phyloP scores from a whole-genome alignment of 257 asterid genomes.

The Solanum gandarillasii region DNA sequence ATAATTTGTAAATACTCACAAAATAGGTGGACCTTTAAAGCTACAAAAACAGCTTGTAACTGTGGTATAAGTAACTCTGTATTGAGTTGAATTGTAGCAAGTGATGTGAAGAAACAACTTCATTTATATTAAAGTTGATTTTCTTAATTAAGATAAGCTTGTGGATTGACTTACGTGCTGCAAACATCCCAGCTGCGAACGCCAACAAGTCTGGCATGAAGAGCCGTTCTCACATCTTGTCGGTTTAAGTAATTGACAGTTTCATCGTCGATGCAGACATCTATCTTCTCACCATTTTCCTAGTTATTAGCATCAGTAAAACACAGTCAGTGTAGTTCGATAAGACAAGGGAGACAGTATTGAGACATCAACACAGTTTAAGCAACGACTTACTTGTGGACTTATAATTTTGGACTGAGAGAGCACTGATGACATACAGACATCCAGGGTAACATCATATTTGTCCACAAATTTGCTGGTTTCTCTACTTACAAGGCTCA shows the following conservation, averaged over 20 bases:
- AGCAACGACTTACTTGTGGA: constrained; percentile 32
- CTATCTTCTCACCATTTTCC: constrained; percentile 42
- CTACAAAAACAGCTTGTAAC: not conserved
- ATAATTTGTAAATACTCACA: not conserved
- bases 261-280: constrained; percentile 62
- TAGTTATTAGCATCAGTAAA: not conserved
- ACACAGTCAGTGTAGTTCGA: not conserved
- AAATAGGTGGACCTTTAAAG: not conserved
- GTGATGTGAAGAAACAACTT: not conserved
- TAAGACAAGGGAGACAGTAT: not conserved
- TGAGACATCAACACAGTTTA: not conserved
- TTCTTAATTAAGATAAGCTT: not conserved
- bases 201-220: constrained; percentile 60
- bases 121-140: not conserved
- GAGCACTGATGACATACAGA: constrained; percentile 53
- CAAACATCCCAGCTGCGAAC: constrained; percentile 51
- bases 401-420: constrained; percentile 47
- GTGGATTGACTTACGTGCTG: constrained; percentile 34
- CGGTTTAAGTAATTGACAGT: constrained; percentile 45
- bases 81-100: not conserved
- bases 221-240: constrained; percentile 45
- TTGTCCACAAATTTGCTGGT: constrained; percentile 55
- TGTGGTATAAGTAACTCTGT: not conserved
- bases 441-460: constrained; percentile 66
- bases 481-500: constrained; percentile 49